Evolutionary conservation across 495 filamentous ascomycete species (phyloP).

Genomic region (Neurospora sp.): DNA sequence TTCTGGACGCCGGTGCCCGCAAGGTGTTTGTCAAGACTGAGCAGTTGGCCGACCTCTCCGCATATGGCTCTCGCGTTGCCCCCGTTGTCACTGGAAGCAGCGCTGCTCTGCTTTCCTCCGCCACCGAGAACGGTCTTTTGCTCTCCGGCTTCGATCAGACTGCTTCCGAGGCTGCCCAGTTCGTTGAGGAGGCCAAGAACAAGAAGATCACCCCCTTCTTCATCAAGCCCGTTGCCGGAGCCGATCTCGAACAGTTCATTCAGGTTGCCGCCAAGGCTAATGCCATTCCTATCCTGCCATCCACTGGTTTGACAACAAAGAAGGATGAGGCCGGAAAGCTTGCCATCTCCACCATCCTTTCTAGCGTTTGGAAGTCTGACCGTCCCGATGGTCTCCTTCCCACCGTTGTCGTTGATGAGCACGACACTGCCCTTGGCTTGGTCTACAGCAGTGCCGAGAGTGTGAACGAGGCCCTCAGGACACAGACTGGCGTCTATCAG

Average conservation of each 20-base stretch:
- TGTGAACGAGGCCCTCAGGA: conserved; percentile 72
- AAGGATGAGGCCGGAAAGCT: conserved; percentile 48
- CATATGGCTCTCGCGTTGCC: conserved; percentile 35
- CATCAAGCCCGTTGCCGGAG: conserved; percentile 31
- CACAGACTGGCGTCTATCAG: conserved; percentile 88
- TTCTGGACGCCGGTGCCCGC: conserved; percentile 79
- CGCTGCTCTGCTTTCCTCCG: conserved; percentile 17
- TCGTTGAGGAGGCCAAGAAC: conserved; percentile 34
- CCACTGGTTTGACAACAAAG: conserved; percentile 56
- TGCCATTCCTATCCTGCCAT: conserved; percentile 71
- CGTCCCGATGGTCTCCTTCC: conserved; percentile 74
- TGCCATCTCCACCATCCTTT: conserved; percentile 57
- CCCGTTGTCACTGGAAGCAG: conserved; percentile 25
- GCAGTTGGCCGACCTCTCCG: conserved; percentile 39
- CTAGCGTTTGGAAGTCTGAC: conserved; percentile 64
- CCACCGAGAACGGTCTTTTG: conserved; percentile 32
- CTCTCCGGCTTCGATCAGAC: conserved; percentile 36
- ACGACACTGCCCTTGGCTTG: conserved; percentile 73
- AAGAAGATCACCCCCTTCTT: conserved; percentile 37
- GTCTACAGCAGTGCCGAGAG: conserved; percentile 93
- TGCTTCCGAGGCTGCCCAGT: conserved; percentile 27
- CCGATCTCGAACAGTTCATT: conserved; percentile 42
- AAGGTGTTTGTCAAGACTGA: conserved; percentile 72
- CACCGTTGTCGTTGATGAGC: conserved; percentile 81
- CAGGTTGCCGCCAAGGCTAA: conserved; percentile 43